These are phyloP conservation scores for Cercospora canescens DNA, from an alignment of 2,329 filamentous ascomycete genomes.

Conservation along the genomic window DNA sequence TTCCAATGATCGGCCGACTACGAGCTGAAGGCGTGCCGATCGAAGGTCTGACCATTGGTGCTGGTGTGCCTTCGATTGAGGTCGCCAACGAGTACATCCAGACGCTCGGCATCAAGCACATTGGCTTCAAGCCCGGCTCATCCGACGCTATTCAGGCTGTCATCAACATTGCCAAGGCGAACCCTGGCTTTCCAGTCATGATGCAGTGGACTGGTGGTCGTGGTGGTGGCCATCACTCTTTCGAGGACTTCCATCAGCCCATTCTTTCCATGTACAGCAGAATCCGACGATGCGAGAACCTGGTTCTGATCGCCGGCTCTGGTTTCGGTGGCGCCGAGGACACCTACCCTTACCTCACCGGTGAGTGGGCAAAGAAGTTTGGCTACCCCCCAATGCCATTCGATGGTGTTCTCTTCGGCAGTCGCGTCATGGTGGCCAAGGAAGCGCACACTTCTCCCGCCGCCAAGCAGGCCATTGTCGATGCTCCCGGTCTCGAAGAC, in stretches of 20 bases:
- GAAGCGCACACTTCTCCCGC: conserved; percentile 85
- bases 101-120: conserved; percentile 89
- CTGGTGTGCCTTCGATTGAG: conserved; percentile 90
- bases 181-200: conserved; percentile 88
- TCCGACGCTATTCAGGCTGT: conserved; percentile 84
- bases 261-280: conserved; percentile 88
- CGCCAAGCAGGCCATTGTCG: conserved; percentile 87
- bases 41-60: conserved; percentile 88
- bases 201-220: conserved; percentile 94
- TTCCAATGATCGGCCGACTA: conserved; percentile 77
- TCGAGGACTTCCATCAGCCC: conserved; percentile 91
- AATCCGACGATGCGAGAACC: conserved; percentile 81
- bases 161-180: conserved; percentile 91
- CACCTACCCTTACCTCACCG: conserved; percentile 89
- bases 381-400: conserved; percentile 93
- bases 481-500: conserved; percentile 80
- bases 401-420: conserved; percentile 87
- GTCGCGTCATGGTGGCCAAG: conserved; percentile 92
- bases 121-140: conserved; percentile 91
- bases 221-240: conserved; percentile 92
- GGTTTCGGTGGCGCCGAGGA: conserved; percentile 89
- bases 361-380: conserved; percentile 81
- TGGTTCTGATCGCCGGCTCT: conserved; percentile 85
- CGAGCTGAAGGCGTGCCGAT: conserved; percentile 85
- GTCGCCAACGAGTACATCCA: conserved; percentile 92